Evolutionary conservation across 2,329 filamentous ascomycete species (phyloP).

Genomic region (Chrysoporthe cubensis): DNA sequence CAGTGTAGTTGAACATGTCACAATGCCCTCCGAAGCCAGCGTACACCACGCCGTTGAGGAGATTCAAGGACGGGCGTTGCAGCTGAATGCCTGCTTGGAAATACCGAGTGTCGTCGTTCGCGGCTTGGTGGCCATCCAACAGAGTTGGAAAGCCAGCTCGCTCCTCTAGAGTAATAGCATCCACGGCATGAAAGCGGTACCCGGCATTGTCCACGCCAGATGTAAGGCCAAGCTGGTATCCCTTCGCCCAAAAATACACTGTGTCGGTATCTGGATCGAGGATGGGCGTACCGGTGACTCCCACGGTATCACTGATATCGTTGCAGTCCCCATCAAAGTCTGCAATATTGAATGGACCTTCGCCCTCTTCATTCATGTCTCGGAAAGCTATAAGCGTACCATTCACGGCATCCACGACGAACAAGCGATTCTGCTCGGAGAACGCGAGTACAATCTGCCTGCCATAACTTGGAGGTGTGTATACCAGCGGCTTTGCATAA

Average conservation of each 20-base stretch:
- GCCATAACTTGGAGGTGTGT: slow-evolving; percentile 51
- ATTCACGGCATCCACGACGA: slow-evolving; percentile 59
- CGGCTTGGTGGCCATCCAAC: slow-evolving; percentile 48
- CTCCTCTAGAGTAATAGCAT: slow-evolving; percentile 27
- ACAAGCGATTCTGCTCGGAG: slow-evolving; percentile 61
- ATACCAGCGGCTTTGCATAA: slow-evolving; percentile 52
- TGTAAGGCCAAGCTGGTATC: slow-evolving; percentile 17
- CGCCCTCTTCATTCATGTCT: slow-evolving; percentile 20
- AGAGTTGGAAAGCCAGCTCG: slow-evolving; percentile 45
- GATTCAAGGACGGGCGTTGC: slow-evolving; percentile 43
- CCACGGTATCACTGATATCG: slow-evolving; percentile 51
- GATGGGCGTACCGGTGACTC: slow-evolving; percentile 51
- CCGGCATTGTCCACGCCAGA: slow-evolving; percentile 18
- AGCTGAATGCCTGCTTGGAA: slow-evolving; percentile 51
- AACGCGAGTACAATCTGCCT: slow-evolving; percentile 57
- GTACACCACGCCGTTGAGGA: slow-evolving; percentile 46
- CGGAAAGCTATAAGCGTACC: slow-evolving; percentile 53
- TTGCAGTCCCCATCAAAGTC: slow-evolving; percentile 49
- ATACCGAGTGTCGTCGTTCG: slow-evolving; percentile 48
- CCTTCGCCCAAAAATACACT: slow-evolving; percentile 33
- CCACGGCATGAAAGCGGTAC: slow-evolving; percentile 30
- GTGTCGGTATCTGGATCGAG: slow-evolving; percentile 51
- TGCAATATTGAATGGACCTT: slow-evolving; percentile 54
- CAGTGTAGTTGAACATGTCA: slow-evolving; percentile 50
- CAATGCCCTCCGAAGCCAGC: slow-evolving; percentile 53